phyloP scores from a whole-genome alignment of 1,284 basidiomycete genomes.

The Baeospora myosura region DNA sequence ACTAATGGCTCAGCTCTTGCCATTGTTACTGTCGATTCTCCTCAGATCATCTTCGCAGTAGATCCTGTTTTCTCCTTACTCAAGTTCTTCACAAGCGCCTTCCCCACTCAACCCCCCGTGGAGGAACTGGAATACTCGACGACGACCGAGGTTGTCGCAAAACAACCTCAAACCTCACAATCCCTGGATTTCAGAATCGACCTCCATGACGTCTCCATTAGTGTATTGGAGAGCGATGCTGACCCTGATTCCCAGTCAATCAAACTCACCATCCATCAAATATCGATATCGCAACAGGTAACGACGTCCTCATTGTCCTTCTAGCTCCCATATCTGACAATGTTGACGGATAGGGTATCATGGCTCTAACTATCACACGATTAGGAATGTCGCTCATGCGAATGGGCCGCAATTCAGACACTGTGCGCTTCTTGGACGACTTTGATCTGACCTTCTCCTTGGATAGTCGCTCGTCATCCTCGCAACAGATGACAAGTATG shows the following conservation, averaged over 20 bases:
- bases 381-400: constrained; percentile 92
- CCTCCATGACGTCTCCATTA: constrained; percentile 87
- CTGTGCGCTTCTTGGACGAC: constrained; percentile 90
- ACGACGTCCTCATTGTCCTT: not conserved
- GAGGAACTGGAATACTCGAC: constrained; percentile 3
- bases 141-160: constrained; percentile 14
- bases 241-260: constrained; percentile 84
- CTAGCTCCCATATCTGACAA: constrained; percentile 7
- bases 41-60: constrained; percentile 88
- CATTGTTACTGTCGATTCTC: constrained; percentile 88
- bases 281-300: constrained; percentile 91
- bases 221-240: constrained; percentile 82
- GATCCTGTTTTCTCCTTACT: constrained; percentile 89
- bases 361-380: constrained; percentile 76
- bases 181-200: constrained; percentile 74
- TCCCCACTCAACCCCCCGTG: constrained; percentile 26
- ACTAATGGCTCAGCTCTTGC: constrained; percentile 56
- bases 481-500: constrained; percentile 77
- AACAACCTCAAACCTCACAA: constrained; percentile 16
- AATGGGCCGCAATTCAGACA: constrained; percentile 84
- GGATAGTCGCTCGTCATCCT: constrained; percentile 72
- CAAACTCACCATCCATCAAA: constrained; percentile 75
- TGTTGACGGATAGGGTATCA: constrained; percentile 49
- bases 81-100: constrained; percentile 76
- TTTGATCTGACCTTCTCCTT: constrained; percentile 84